phyloP scores from a whole-genome alignment of 2,329 filamentous ascomycete genomes.

The Sporothrix inflata region DNA sequence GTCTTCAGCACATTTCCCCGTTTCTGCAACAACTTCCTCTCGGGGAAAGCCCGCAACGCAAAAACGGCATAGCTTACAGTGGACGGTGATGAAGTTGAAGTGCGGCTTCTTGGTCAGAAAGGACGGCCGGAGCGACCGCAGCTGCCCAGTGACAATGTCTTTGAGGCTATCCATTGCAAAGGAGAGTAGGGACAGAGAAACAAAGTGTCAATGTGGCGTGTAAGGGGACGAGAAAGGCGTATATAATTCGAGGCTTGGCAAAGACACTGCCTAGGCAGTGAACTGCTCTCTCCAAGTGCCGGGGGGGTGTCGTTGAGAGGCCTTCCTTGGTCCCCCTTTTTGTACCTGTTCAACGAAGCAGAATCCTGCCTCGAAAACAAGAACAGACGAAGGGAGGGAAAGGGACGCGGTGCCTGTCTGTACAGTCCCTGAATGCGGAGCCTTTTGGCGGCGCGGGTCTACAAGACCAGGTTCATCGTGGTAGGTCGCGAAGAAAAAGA shows the following conservation, averaged over 20 bases:
- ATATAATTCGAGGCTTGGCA: slow-evolving; percentile 11
- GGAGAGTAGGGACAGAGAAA: no score
- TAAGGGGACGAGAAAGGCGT: not conserved
- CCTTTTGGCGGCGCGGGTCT: slow-evolving; percentile 25
- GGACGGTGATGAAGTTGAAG: slow-evolving; percentile 80
- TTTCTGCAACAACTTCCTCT: not conserved
- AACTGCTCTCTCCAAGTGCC: not conserved
- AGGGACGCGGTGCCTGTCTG: not conserved
- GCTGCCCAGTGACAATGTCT: slow-evolving; percentile 44
- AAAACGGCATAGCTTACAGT: slow-evolving; percentile 62
- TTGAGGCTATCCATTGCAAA: slow-evolving; percentile 30
- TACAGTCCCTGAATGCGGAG: slow-evolving; percentile 24
- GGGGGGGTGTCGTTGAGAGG: not conserved
- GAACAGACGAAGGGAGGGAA: not conserved
- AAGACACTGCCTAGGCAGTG: not conserved
- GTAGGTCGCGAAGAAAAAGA: not conserved
- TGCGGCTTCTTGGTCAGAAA: slow-evolving; percentile 65
- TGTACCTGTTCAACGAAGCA: slow-evolving; percentile 19
- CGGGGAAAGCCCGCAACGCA: not conserved
- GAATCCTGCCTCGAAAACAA: not conserved
- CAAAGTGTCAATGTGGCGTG: not conserved
- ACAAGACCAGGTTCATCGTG: slow-evolving; percentile 26
- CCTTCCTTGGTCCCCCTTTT: not conserved
- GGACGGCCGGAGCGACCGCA: slow-evolving; percentile 57
- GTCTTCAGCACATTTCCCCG: not conserved